Base-by-base conservation (phyloP, 306 rosid genomes). In the Cucurbita moschata region DNA sequence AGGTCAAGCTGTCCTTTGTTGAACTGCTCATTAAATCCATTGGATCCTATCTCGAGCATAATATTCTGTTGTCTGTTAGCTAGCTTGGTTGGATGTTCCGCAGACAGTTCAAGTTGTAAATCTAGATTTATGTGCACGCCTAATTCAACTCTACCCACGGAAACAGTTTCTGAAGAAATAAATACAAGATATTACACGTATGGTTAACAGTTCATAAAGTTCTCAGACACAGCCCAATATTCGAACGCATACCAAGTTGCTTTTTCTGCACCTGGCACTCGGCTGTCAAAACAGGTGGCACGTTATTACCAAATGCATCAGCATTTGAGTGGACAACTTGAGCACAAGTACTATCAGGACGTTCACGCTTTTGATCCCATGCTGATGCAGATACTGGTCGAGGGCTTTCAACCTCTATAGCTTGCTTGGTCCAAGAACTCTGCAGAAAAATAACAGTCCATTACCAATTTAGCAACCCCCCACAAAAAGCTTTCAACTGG, bases 361-460 rank as follows among this genome's bases (percentile, higher is more conserved):
- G 77, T 74, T 88, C 86, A 6, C 82, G 63, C 64, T 75, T 82
- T 59, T 83, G 83, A 78, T 82, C 84, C 84, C 90, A 86, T 63
- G 60, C 74, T 50, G 74, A 70, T 18, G 81, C 80, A 75, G 85
- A 89, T 30, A 55, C 80, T 40, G 85, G 82, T 73, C 53, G 80
- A n/a, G 92, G 89, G 81, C 96, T 88, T 76, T 92, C 96, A 75
- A 88, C 92, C 80, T 89, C 97, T 62, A 86, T 84, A 66, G 89
- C 90, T 76, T 80, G 89, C 78, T 88, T 89, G 43, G 96, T 89
- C 97, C 97, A 92, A 63, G 97, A 89, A 82, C 96, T 85, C 97
- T 92, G 85, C 77, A 86, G 59, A 81, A 81, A 62, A 74, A 82
- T 68, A 76, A 44, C 47, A 63, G 71, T 63, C 61, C 64, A 79